Percentiles rank a stretch among this genome's conserved stretches.
Conservation (phyloP, 2,329 filamentous ascomycete species). For the Aspergillus brunneoviolaceus region DNA sequence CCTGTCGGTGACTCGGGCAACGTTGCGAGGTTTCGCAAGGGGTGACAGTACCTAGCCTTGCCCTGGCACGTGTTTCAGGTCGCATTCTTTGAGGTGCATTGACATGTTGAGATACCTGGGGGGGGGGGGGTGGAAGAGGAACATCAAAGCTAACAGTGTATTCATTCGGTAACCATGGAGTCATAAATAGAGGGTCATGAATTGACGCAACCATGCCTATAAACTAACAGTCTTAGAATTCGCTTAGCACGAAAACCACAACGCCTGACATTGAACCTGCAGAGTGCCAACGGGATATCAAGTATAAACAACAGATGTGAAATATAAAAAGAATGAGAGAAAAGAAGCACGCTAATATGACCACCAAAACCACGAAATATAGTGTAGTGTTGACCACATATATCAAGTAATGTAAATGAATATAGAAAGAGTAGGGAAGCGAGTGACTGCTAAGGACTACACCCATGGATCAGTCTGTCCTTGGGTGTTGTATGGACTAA, state of each 20-base stretch:
- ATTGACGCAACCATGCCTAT: neutral
- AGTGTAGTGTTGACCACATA: neutral
- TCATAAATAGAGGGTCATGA: too few species aligned
- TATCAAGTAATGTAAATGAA: neutral
- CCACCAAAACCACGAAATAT: neutral
- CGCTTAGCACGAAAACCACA: constrained; percentile 2
- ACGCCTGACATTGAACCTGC: constrained; percentile 12
- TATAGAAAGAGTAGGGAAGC: constrained; percentile 5
- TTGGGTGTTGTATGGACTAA: constrained; percentile 31
- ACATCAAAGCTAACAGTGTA: too few species aligned
- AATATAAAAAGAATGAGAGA: neutral
- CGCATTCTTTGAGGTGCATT: too few species aligned
- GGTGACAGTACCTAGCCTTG: too few species aligned
- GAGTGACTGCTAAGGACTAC: constrained; percentile 7
- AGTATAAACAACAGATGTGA: neutral
- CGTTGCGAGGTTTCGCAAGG: too few species aligned
- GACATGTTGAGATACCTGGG: too few species aligned
- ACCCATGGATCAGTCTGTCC: constrained; percentile 31
- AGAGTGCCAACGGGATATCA: constrained; percentile 15
- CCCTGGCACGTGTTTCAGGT: too few species aligned
- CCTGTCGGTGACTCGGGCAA: too few species aligned
- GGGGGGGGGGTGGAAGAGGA: too few species aligned
- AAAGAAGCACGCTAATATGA: neutral
- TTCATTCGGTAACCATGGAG: too few species aligned
- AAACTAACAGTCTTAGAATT: neutral